Conservation (phyloP, 2,329 filamentous ascomycete genomes). For the Arthrobotrys iridis region DNA sequence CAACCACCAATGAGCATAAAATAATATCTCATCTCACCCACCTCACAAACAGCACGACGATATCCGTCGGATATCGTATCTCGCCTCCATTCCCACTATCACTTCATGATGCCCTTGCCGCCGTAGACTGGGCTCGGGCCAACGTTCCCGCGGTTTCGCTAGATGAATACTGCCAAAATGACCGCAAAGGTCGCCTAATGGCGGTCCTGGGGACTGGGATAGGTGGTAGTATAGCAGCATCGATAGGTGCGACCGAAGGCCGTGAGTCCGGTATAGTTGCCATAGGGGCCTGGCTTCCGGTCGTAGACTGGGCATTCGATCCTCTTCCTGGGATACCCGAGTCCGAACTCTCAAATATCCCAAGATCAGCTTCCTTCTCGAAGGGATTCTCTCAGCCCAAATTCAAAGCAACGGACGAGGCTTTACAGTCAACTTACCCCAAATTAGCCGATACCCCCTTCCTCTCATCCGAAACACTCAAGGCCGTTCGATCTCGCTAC, state of each 20-base stretch:
- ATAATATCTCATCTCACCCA: conserved; percentile 22
- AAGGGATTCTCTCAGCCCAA: neutral
- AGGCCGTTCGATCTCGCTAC: conserved; percentile 24
- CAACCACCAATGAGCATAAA: conserved; percentile 28
- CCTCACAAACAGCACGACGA: conserved; percentile 16
- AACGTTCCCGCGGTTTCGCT: conserved; percentile 22
- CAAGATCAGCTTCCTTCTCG: conserved; percentile 8
- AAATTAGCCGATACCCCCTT: conserved; percentile 43
- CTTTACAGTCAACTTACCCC: neutral
- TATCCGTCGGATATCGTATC: conserved; percentile 46
- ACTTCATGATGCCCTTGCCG: conserved; percentile 42
- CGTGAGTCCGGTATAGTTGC: conserved; percentile 45
- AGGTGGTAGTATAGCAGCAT: conserved; percentile 36
- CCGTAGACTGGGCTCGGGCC: conserved; percentile 41
- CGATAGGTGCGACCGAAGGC: conserved; percentile 46
- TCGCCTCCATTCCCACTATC: conserved; percentile 40
- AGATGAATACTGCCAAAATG: conserved; percentile 7
- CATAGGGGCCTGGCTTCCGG: conserved; percentile 24
- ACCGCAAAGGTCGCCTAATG: conserved; percentile 29
- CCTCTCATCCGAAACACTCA: conserved; percentile 31
- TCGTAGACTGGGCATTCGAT: conserved; percentile 51
- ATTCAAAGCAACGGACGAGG: neutral
- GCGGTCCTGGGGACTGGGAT: conserved; percentile 39
- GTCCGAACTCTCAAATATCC: conserved; percentile 31
- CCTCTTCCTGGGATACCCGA: conserved; percentile 46